Conservation (phyloP, 2,329 filamentous ascomycete genomes). For the Aspergillus flavus region DNA sequence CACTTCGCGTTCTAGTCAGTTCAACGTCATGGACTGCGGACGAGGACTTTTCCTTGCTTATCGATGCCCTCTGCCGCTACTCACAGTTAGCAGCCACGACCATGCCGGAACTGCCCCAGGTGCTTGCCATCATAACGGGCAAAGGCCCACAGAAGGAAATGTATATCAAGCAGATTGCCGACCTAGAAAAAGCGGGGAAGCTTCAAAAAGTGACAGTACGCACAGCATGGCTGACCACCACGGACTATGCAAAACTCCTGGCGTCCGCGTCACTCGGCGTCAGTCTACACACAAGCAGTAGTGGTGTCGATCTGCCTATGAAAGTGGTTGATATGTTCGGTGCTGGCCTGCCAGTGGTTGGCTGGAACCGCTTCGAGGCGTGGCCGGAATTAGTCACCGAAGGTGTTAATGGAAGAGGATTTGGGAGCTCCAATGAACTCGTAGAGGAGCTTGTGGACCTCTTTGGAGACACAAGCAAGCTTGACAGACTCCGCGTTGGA, state of each 20-base stretch:
- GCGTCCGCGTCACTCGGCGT: conserved; percentile 86
- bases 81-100: conserved; percentile 55
- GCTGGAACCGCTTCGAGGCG: conserved; percentile 82
- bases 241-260: conserved; percentile 82
- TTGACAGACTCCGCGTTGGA: conserved; percentile 66
- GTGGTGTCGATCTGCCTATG: conserved; percentile 95
- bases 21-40: conserved; percentile 97
- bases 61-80: conserved; percentile 79
- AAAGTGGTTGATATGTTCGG: conserved; percentile 99
- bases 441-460: conserved; percentile 64
- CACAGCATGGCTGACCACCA: conserved; percentile 82
- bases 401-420: conserved; percentile 82
- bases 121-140: conserved; percentile 92
- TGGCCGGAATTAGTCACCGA: conserved; percentile 91
- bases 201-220: conserved; percentile 71
- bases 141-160: conserved; percentile 82
- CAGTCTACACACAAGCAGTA: conserved; percentile 89
- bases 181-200: conserved; percentile 62
- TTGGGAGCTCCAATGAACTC: conserved; percentile 71
- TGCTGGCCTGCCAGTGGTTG: conserved; percentile 84
- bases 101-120: conserved; percentile 57
- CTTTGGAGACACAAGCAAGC: conserved; percentile 59
- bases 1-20: conserved; percentile 75
- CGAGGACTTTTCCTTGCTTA: conserved; percentile 87
- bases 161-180: conserved; percentile 69